phyloP scores from a whole-genome alignment of 805 yeast genomes.

The Teunomyces aglyptinius region DNA sequence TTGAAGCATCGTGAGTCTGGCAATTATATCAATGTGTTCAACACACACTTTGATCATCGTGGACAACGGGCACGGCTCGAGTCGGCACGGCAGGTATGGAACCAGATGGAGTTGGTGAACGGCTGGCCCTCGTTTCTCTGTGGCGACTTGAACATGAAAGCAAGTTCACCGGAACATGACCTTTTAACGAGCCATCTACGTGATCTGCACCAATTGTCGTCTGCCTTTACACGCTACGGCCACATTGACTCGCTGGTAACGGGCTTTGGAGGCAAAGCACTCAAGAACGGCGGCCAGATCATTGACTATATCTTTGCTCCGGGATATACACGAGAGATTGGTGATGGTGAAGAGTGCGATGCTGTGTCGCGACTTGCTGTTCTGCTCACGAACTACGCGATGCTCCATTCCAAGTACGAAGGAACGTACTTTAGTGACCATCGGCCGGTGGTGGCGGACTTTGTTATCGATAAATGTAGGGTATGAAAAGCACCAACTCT shows the following conservation, averaged over 20 bases:
- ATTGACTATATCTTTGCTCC: conserved; percentile 36
- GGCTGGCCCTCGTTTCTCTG: conserved; percentile 32
- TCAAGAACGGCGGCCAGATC: conserved; percentile 25
- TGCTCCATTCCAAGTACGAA: conserved; percentile 32
- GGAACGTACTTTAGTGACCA: conserved; percentile 36
- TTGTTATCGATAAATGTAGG: conserved; percentile 7
- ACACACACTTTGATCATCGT: conserved; percentile 20
- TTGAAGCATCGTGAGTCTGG: conserved; percentile 11
- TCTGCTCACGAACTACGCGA: conserved; percentile 23
- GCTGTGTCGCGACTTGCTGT: conserved; percentile 11
- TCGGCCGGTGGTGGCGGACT: conserved; percentile 35
- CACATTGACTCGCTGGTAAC: conserved; percentile 30
- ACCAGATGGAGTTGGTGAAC: conserved; percentile 12
- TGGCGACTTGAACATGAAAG: conserved; percentile 31
- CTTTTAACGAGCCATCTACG: conserved; percentile 11
- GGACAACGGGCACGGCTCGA: conserved; percentile 13
- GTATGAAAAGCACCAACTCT: too few relatives aligned
- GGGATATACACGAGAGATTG: conserved; percentile 14
- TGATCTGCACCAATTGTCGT: conserved; percentile 20
- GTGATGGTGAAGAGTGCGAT: conserved; percentile 13
- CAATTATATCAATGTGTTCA: conserved; percentile 16
- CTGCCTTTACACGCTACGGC: conserved; percentile 26
- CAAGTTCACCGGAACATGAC: conserved; percentile 19
- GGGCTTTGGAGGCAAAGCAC: conserved; percentile 29
- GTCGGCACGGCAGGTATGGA: conserved; percentile 10